Percentiles rank a stretch among this genome's conserved stretches.
phyloP scores from a whole-genome alignment of 768 basidiomycete species.

The Albatrellus ellisii region DNA sequence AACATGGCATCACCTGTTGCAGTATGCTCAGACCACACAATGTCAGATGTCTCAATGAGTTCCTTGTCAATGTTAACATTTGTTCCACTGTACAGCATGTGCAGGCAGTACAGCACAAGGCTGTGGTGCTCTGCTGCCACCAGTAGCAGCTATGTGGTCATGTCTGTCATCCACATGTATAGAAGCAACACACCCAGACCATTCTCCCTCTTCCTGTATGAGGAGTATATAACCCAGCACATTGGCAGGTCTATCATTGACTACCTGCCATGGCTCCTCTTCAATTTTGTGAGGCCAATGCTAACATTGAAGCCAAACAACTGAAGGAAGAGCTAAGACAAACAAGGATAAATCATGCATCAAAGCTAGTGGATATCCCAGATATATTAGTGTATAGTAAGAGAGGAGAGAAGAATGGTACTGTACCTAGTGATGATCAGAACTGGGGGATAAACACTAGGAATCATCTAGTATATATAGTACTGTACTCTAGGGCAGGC shows the following conservation, averaged over 20 bases:
- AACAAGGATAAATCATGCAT: no score
- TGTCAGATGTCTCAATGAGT: conserved; percentile 10
- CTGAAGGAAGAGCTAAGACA: no score
- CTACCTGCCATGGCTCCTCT: conserved; percentile 5
- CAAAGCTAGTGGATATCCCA: not conserved
- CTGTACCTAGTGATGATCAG: no score
- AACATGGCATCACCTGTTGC: conserved; percentile 19
- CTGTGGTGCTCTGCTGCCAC: conserved; percentile 11
- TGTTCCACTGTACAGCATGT: conserved; percentile 14
- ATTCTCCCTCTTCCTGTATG: conserved; percentile 8
- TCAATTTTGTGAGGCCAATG: no score
- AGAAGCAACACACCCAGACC: conserved; percentile 18
- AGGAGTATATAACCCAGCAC: conserved; percentile 12
- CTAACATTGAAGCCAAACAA: no score
- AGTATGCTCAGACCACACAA: conserved; percentile 15
- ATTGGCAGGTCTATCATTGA: conserved; percentile 12
- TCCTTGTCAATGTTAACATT: not conserved
- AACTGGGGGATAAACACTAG: no score
- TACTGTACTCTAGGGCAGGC: no score
- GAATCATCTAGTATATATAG: no score
- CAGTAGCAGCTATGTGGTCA: conserved; percentile 13
- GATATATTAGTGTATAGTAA: no score
- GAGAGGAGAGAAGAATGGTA: no score
- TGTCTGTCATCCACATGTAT: conserved; percentile 18
- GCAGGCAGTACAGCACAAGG: conserved; percentile 14